phyloP scores from a whole-genome alignment of 2,329 filamentous ascomycete species.

The Nigrospora osmanthi region DNA sequence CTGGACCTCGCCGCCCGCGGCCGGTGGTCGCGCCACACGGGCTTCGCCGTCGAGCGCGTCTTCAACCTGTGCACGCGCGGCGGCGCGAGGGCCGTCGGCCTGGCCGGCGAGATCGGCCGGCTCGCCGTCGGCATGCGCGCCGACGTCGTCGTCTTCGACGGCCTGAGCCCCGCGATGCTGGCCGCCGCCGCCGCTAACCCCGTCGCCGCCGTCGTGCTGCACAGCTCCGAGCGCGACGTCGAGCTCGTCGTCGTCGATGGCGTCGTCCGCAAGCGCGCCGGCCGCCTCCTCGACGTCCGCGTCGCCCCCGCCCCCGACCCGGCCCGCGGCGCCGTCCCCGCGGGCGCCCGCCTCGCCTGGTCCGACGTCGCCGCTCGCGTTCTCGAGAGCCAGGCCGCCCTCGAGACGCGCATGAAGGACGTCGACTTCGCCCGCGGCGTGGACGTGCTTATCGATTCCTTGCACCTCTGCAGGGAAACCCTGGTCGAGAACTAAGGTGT shows the following conservation, averaged over 20 bases:
- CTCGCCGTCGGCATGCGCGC: conserved; percentile 37
- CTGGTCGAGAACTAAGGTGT: conserved; percentile 1
- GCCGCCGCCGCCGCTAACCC: conserved; percentile 8
- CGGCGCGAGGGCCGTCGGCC: conserved; percentile 31
- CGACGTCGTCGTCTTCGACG: conserved; percentile 39
- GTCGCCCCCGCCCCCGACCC: conserved; percentile 2
- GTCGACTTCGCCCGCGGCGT: conserved; percentile 3
- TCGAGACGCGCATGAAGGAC: conserved; percentile 2
- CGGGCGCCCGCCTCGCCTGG: conserved; percentile 5
- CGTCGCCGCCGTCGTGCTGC: conserved; percentile 8
- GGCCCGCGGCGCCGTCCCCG: not conserved
- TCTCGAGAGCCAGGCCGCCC: conserved; percentile 2
- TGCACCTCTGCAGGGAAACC: conserved; percentile 1
- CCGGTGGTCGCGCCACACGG: conserved; percentile 15
- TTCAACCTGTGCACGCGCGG: conserved; percentile 42
- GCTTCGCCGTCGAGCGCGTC: conserved; percentile 28
- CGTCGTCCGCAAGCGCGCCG: conserved; percentile 5
- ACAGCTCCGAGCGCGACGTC: conserved; percentile 9
- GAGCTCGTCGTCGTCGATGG: conserved; percentile 9
- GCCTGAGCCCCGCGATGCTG: conserved; percentile 6
- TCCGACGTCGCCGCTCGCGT: conserved; percentile 3
- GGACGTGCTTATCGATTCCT: conserved; percentile 1
- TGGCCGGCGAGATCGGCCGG: conserved; percentile 32
- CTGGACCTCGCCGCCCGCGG: conserved; percentile 14
- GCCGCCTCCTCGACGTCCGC: conserved; percentile 4